A percentile compares a stretch with the other conserved stretches of the same genome.
Evolutionary conservation across 108 stramenopile species (phyloP).

Genomic region (Parietichytrium sp.): DNA sequence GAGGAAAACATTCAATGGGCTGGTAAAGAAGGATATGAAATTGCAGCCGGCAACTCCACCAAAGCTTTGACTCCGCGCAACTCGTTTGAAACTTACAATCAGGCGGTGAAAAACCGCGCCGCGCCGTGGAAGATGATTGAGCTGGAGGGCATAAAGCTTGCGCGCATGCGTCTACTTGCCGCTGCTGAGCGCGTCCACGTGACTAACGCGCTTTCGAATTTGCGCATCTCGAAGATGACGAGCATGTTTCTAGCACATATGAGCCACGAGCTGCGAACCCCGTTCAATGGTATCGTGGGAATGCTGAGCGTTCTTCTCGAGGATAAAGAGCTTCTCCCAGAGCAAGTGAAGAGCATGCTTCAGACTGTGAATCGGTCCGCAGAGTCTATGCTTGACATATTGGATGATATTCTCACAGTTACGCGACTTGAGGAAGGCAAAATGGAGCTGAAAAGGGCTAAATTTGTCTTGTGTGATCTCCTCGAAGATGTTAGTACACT

Average conservation of each 20-base stretch:
- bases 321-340: not conserved
- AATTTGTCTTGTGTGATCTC: not conserved
- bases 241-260: conserved; percentile 41
- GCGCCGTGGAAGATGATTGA: not conserved
- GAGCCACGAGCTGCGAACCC: conserved; percentile 49
- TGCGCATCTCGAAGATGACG: conserved; percentile 5
- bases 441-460: not conserved
- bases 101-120: not conserved
- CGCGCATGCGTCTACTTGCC: not conserved
- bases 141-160: conserved; percentile 7
- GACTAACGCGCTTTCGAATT: not conserved
- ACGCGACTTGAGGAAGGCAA: not conserved
- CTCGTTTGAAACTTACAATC: conserved; percentile 6
- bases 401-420: conserved; percentile 30
- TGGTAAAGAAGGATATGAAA: not conserved
- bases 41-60: not conserved
- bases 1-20: conserved; percentile 17
- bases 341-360: not conserved
- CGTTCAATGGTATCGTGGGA: conserved; percentile 44
- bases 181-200: not conserved
- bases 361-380: not conserved
- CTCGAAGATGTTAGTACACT: not conserved
- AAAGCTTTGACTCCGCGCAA: not conserved
- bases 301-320: not conserved
- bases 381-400: conserved; percentile 11